phyloP scores from a whole-genome alignment of 208 protist genomes.

The Crithidia brevicula region DNA sequence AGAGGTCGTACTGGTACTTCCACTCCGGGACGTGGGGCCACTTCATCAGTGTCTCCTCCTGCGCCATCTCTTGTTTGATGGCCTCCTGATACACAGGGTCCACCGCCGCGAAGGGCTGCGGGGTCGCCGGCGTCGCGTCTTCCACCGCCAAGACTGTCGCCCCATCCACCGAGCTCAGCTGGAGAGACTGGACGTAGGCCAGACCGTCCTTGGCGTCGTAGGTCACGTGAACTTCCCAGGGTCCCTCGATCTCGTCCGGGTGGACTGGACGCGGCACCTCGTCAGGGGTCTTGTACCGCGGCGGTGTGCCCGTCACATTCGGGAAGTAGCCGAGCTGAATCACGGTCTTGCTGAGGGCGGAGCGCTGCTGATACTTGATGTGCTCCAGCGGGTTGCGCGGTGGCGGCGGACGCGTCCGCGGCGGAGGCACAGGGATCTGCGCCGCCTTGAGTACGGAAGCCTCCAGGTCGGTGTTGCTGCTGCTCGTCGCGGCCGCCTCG shows the following conservation, averaged over 20 bases:
- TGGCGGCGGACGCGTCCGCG: slow-evolving; percentile 41
- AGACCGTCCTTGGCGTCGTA: slow-evolving; percentile 79
- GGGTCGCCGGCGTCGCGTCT: slow-evolving; percentile 25
- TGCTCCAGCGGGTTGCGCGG: slow-evolving; percentile 78
- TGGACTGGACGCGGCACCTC: slow-evolving; percentile 79
- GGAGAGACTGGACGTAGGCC: slow-evolving; percentile 69
- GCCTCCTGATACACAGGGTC: slow-evolving; percentile 84
- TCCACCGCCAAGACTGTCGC: slow-evolving; percentile 58
- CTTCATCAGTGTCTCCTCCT: slow-evolving; percentile 83
- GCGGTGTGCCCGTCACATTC: slow-evolving; percentile 68
- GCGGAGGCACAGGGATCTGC: slow-evolving; percentile 70
- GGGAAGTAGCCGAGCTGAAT: slow-evolving; percentile 90
- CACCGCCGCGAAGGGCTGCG: slow-evolving; percentile 62
- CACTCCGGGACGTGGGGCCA: slow-evolving; percentile 89
- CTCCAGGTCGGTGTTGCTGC: neutral
- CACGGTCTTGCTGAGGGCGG: slow-evolving; percentile 56
- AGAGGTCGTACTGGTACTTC: slow-evolving; percentile 88
- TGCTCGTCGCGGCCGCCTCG: slow-evolving; percentile 26
- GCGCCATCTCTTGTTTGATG: slow-evolving; percentile 64
- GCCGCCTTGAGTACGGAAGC: slow-evolving; percentile 50
- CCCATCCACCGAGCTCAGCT: slow-evolving; percentile 67
- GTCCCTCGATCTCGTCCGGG: slow-evolving; percentile 90
- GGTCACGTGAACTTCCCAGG: slow-evolving; percentile 83
- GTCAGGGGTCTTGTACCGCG: slow-evolving; percentile 36
- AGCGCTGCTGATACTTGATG: slow-evolving; percentile 67